phyloP scores from a whole-genome alignment of 805 yeast genomes.

The Hanseniaspora occidentalis region DNA sequence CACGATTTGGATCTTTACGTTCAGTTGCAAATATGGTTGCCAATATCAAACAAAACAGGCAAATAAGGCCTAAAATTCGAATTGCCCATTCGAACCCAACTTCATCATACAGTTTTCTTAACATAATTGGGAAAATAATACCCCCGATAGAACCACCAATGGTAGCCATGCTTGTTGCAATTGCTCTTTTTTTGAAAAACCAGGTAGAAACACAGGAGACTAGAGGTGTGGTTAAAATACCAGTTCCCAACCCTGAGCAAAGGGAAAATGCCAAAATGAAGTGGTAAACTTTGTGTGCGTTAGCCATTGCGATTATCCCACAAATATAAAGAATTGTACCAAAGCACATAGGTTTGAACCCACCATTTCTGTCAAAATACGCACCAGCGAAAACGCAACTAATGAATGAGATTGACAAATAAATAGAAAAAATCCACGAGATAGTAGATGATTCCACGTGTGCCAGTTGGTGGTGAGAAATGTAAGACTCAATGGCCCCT shows the following conservation, averaged over 20 bases:
- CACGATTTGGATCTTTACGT: conserved; percentile 20
- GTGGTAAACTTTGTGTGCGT: conserved; percentile 40
- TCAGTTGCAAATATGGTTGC: conserved; percentile 30
- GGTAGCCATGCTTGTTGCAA: conserved; percentile 38
- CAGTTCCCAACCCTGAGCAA: conserved; percentile 45
- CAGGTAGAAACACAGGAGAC: conserved; percentile 55
- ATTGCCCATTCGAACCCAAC: conserved; percentile 54
- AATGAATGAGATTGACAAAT: conserved; percentile 38
- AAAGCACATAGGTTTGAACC: conserved; percentile 29
- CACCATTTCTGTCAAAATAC: conserved; percentile 51
- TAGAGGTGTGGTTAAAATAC: conserved; percentile 47
- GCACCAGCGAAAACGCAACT: conserved; percentile 45
- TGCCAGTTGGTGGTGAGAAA: conserved; percentile 40
- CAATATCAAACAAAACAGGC: conserved; percentile 26
- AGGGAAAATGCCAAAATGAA: conserved; percentile 49
- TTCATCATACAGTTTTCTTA: conserved; percentile 34
- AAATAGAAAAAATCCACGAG: conserved; percentile 60
- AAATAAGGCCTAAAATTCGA: conserved; percentile 38
- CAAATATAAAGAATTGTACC: conserved; percentile 35
- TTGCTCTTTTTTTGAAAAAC: conserved; percentile 48
- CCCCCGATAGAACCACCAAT: conserved; percentile 50
- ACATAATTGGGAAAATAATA: conserved; percentile 39
- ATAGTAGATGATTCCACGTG: conserved; percentile 35
- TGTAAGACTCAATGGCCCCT: conserved; percentile 57
- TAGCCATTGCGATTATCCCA: conserved; percentile 49